A percentile compares a stretch with the other conserved stretches of the same genome.
phyloP scores from a whole-genome alignment of 345 rosid genomes.

The Eucalyptus sp. region DNA sequence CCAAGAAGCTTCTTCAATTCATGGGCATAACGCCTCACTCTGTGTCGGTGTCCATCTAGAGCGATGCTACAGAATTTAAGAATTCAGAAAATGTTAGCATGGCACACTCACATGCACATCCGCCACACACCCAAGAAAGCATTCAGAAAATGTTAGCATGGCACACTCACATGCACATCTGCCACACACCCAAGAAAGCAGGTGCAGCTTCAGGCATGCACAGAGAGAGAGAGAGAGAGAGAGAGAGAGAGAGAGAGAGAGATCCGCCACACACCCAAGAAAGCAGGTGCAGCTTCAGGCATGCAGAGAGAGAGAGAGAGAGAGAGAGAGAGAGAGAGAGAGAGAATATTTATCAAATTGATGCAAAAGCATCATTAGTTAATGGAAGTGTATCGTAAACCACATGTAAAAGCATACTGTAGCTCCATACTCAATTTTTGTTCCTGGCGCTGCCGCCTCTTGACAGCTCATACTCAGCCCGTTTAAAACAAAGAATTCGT shows the following conservation, averaged over 20 bases:
- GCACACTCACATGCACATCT: background rate
- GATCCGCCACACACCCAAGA: too few relatives aligned
- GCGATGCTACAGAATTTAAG: constrained; percentile 34
- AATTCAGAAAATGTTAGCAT: background rate
- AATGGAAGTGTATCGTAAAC: background rate
- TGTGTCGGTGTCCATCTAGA: constrained; percentile 79
- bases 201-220: background rate
- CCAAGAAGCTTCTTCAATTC: constrained; percentile 72
- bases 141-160: background rate
- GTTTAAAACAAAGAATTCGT: background rate
- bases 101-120: background rate
- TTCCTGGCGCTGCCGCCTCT: constrained; percentile 52
- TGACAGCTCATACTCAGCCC: constrained; percentile 73
- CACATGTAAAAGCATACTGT: constrained; percentile 38
- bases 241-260: background rate
- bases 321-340: background rate
- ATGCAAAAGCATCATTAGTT: background rate
- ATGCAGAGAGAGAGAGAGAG: background rate
- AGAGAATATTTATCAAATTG: background rate
- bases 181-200: background rate
- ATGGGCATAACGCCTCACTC: constrained; percentile 78
- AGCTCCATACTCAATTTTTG: constrained; percentile 66
- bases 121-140: background rate
- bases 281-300: background rate
- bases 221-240: background rate